Conservation (phyloP, 345 rosid genomes). For the Aurinia saxatilis region DNA sequence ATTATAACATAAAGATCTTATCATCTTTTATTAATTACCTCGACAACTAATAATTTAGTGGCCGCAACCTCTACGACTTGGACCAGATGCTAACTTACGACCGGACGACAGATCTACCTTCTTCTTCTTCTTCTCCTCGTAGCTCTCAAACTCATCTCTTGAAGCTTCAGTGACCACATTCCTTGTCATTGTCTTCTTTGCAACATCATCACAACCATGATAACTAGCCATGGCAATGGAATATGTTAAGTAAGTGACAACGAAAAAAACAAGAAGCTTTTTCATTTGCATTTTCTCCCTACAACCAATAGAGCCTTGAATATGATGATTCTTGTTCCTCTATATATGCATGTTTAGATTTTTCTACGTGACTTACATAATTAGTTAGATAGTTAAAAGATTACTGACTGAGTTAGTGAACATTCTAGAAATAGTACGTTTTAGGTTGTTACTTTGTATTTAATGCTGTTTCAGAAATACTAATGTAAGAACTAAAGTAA, state of each 20-base stretch:
- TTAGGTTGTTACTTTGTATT: constrained; percentile 16
- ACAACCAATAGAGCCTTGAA: background rate
- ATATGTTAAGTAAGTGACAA: background rate
- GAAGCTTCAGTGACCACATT: background rate
- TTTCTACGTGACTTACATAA: background rate
- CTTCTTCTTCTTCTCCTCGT: background rate
- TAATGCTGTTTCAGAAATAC: constrained; percentile 7
- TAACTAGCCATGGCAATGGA: constrained; percentile 2
- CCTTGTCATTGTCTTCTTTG: background rate
- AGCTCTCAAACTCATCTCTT: background rate
- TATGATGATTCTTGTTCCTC: background rate
- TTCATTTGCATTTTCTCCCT: background rate
- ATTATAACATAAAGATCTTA: background rate
- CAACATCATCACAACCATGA: background rate
- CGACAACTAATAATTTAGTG: background rate
- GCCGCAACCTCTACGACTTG: constrained; percentile 21
- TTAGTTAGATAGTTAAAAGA: background rate
- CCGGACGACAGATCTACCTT: background rate
- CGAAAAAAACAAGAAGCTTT: constrained; percentile 6
- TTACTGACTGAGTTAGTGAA: background rate
- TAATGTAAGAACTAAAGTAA: background rate
- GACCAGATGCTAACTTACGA: constrained; percentile 22
- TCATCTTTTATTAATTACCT: background rate
- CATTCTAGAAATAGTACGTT: background rate
- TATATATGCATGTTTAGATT: background rate